Percentiles rank a stretch among this genome's conserved stretches.
phyloP scores from a whole-genome alignment of 441 rosid species.

The Breynia disticha region DNA sequence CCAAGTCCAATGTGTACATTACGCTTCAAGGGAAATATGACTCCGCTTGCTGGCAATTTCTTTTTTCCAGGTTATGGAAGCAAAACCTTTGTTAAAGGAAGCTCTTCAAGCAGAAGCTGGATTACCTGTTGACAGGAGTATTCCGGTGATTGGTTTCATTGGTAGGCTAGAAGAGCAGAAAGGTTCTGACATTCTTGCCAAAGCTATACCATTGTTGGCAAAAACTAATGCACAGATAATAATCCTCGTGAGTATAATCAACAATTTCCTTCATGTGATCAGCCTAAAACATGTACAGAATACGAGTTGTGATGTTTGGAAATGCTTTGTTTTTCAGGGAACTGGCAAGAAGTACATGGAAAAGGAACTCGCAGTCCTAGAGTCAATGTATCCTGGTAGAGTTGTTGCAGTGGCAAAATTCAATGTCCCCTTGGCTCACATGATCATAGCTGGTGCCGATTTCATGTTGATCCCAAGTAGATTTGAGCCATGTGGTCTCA shows the following conservation, averaged over 20 bases:
- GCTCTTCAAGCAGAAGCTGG: conserved; percentile 86
- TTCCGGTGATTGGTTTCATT: conserved; percentile 83
- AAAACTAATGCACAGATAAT: conserved; percentile 59
- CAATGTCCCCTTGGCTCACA: conserved; percentile 72
- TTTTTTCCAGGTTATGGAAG: conserved; percentile 49
- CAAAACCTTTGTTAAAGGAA: conserved; percentile 82
- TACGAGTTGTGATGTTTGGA: not conserved
- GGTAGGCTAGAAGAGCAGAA: conserved; percentile 95
- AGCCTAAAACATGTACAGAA: not conserved
- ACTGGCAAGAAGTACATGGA: conserved; percentile 82
- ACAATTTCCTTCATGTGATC: not conserved
- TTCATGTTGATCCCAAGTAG: conserved; percentile 76
- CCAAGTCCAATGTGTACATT: not conserved
- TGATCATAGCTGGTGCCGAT: conserved; percentile 86
- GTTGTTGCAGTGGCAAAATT: conserved; percentile 71
- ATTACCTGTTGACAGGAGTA: conserved; percentile 60
- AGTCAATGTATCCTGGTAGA: conserved; percentile 50
- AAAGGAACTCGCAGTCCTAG: conserved; percentile 52
- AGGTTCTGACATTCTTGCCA: conserved; percentile 82
- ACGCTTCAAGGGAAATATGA: not conserved
- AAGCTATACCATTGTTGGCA: conserved; percentile 54
- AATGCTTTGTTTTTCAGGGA: conserved; percentile 36
- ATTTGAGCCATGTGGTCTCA: conserved; percentile 94
- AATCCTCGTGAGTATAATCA: conserved; percentile 47
- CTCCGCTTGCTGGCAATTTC: not conserved